Percentiles rank a stretch among this genome's conserved stretches.
phyloP scores from a whole-genome alignment of 148 eudicot species.

The Dianthus caryophyllus region DNA sequence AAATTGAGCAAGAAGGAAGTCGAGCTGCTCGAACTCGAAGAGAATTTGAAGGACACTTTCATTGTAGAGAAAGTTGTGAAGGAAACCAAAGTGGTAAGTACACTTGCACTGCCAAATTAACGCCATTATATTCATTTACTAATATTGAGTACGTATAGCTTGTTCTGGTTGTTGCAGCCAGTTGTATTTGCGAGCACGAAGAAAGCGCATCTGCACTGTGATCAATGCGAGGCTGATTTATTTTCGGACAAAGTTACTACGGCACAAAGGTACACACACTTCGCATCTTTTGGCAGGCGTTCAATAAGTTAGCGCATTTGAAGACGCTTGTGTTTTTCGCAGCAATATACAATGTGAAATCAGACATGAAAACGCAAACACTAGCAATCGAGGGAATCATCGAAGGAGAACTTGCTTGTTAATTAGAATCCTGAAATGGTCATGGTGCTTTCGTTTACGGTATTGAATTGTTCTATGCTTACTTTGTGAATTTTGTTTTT shows the following conservation, averaged over 20 bases:
- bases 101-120: background rate
- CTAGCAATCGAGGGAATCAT: conserved; percentile 52
- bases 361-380: conserved; percentile 68
- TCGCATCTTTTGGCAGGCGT: background rate
- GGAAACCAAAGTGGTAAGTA: conserved; percentile 40
- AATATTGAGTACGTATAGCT: no score
- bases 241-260: conserved; percentile 40
- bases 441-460: no score
- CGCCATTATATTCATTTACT: background rate
- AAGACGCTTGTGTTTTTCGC: conserved; percentile 6
- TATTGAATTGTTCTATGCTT: no score
- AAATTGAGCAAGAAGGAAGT: conserved; percentile 60
- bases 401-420: conserved; percentile 45
- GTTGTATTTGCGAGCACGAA: conserved; percentile 30
- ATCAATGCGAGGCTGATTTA: conserved; percentile 54
- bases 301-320: no score
- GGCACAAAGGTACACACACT: conserved; percentile 61
- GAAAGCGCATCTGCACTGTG: conserved; percentile 59
- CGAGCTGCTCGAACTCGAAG: conserved; percentile 39
- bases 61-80: conserved; percentile 36
- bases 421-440: no score
- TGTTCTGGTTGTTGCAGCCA: conserved; percentile 26
- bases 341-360: conserved; percentile 69
- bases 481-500: no score
- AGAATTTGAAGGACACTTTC: conserved; percentile 35